phyloP scores from a whole-genome alignment of 2,329 filamentous ascomycete genomes.

The Colletotrichum euphorbiae region DNA sequence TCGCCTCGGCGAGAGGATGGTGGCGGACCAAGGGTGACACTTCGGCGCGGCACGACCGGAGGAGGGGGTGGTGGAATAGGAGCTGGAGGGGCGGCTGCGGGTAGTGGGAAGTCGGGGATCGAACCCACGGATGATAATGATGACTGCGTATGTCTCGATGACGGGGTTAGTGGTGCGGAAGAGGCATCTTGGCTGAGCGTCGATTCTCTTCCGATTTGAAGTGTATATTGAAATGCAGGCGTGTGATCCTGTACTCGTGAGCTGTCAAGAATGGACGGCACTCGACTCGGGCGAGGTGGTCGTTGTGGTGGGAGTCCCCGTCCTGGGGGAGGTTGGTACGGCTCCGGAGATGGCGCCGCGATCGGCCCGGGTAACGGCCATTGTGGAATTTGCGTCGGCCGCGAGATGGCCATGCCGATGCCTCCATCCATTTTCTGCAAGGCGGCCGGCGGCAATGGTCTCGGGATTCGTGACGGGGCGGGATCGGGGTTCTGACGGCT shows the following conservation, averaged over 20 bases:
- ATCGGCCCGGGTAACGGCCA: constrained; percentile 63
- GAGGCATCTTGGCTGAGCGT: constrained; percentile 50
- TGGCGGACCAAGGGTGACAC: constrained; percentile 68
- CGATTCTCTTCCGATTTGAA: constrained; percentile 52
- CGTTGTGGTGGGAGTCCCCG: constrained; percentile 65
- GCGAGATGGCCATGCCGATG: constrained; percentile 62
- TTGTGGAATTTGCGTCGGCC: constrained; percentile 64
- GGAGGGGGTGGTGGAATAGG: constrained; percentile 39
- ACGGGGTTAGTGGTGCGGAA: constrained; percentile 61
- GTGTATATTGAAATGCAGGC: constrained; percentile 63
- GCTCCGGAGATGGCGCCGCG: constrained; percentile 50
- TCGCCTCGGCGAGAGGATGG: constrained; percentile 70
- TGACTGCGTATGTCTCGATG: constrained; percentile 63
- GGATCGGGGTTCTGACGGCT: constrained; percentile 45
- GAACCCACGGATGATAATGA: constrained; percentile 66
- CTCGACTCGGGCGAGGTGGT: constrained; percentile 69
- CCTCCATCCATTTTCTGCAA: constrained; percentile 53
- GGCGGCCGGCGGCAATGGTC: constrained; percentile 49
- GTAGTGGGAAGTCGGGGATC: constrained; percentile 69
- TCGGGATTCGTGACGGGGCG: constrained; percentile 44
- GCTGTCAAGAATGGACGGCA: constrained; percentile 69
- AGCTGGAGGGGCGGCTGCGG: constrained; percentile 47
- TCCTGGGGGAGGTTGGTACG: constrained; percentile 64
- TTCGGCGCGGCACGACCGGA: constrained; percentile 55
- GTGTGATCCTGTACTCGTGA: constrained; percentile 67